Conservation (phyloP, 805 yeast genomes). For the Saturnispora diversa region DNA sequence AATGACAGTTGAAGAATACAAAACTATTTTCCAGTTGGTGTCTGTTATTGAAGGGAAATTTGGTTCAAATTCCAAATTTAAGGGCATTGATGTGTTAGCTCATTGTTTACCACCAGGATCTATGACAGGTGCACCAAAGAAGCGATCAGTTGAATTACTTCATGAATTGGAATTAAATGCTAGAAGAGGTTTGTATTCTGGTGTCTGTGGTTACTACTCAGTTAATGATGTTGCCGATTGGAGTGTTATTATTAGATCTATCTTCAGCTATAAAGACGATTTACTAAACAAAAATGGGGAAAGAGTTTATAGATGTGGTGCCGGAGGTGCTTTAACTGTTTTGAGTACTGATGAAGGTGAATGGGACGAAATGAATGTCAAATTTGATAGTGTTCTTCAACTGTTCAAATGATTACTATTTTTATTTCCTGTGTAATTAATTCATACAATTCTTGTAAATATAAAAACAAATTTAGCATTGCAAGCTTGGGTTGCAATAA, state of each 20-base stretch:
- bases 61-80: constrained; percentile 26
- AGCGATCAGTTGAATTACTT: constrained; percentile 78
- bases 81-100: constrained; percentile 72
- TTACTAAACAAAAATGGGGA: constrained; percentile 14
- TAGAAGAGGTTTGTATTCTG: constrained; percentile 83
- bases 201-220: constrained; percentile 95
- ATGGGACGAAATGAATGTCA: constrained; percentile 84
- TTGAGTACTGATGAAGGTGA: constrained; percentile 77
- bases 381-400: constrained; percentile 72
- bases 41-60: constrained; percentile 73
- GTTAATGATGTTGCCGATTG: constrained; percentile 82
- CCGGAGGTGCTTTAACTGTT: constrained; percentile 97
- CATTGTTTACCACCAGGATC: constrained; percentile 94
- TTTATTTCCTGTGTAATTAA: no score
- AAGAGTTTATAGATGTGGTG: constrained; percentile 76
- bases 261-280: constrained; percentile 57
- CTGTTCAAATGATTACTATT: constrained; percentile 42
- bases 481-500: no score
- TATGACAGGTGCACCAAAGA: constrained; percentile 99
- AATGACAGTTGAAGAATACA: constrained; percentile 89
- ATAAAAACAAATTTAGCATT: no score
- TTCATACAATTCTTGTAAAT: no score
- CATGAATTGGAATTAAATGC: constrained; percentile 47
- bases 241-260: constrained; percentile 89
- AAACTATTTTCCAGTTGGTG: constrained; percentile 85